These are phyloP conservation scores for Tylopilus rubrobrunneus DNA, from an alignment of 768 basidiomycete species.

Conservation along the genomic window DNA sequence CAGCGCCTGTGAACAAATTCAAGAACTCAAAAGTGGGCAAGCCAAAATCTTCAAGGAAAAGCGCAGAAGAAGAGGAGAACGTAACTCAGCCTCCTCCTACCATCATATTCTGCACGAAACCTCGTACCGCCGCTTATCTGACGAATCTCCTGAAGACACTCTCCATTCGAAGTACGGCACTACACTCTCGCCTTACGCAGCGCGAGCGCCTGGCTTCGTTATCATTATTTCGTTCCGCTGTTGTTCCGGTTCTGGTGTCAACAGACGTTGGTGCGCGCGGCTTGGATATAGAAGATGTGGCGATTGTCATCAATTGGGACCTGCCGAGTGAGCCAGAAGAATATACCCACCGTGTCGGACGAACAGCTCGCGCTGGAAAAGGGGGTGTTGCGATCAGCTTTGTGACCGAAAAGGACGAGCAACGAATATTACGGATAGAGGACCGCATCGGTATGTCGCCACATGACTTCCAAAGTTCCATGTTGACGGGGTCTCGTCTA, in stretches of 20 bases:
- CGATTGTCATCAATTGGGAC: conserved; percentile 97
- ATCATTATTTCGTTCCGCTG: conserved; percentile 78
- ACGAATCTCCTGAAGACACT: conserved; percentile 74
- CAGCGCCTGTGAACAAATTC: conserved; percentile 35
- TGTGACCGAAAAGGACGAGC: conserved; percentile 91
- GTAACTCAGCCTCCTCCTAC: conserved; percentile 85
- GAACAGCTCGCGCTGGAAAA: conserved; percentile 87
- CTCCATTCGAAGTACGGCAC: conserved; percentile 77
- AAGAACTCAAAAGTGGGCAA: conserved; percentile 29
- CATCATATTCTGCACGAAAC: conserved; percentile 87
- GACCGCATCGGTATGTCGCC: conserved; percentile 70
- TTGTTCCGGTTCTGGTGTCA: conserved; percentile 88
- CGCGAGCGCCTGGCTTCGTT: conserved; percentile 82
- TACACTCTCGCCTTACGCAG: conserved; percentile 93
- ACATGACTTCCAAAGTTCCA: neutral
- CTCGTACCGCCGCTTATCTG: conserved; percentile 88
- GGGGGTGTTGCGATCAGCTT: conserved; percentile 91
- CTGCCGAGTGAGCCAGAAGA: conserved; percentile 86
- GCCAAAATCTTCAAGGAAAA: conserved; percentile 33
- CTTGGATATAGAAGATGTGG: conserved; percentile 93
- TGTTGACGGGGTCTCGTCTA: conserved; percentile 25
- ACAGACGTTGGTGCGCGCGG: conserved; percentile 97
- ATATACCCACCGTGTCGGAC: conserved; percentile 93
- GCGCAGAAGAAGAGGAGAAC: conserved; percentile 40
- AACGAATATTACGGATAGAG: conserved; percentile 79